Evolutionary conservation across 352 stramenopile genomes (phyloP).

Genomic region (Lagenidium giganteum): DNA sequence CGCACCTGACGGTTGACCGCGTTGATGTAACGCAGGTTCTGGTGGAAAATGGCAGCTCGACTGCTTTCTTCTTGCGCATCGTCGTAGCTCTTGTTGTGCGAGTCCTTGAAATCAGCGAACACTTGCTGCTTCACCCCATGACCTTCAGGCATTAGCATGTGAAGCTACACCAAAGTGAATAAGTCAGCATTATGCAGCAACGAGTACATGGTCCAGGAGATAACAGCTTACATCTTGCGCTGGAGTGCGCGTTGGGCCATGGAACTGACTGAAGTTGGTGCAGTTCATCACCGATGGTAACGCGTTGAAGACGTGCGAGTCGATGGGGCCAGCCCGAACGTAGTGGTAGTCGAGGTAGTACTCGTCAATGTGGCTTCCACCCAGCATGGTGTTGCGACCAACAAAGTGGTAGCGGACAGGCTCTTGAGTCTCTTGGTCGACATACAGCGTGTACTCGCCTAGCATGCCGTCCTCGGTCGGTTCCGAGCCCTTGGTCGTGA

Average conservation of each 20-base stretch:
- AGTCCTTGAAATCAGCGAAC: conserved; percentile 63
- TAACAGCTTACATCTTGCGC: conserved; percentile 54
- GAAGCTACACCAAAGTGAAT: conserved; percentile 39
- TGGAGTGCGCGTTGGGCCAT: conserved; percentile 46
- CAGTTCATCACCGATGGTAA: conserved; percentile 81
- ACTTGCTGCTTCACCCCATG: conserved; percentile 39
- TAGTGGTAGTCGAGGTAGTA: conserved; percentile 90
- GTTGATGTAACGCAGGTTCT: conserved; percentile 85
- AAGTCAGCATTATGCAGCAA: conserved; percentile 1
- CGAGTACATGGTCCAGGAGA: neutral
- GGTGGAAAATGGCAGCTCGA: conserved; percentile 65
- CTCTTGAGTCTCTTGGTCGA: conserved; percentile 65
- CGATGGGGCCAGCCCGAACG: conserved; percentile 61
- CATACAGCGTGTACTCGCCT: conserved; percentile 85
- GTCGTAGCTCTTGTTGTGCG: conserved; percentile 58
- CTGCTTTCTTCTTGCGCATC: conserved; percentile 36
- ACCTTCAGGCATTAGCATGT: conserved; percentile 79
- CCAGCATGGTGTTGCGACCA: conserved; percentile 79
- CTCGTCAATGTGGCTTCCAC: conserved; percentile 87
- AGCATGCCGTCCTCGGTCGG: conserved; percentile 58
- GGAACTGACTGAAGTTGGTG: conserved; percentile 44
- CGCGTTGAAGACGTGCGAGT: conserved; percentile 61
- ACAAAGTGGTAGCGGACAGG: conserved; percentile 86
- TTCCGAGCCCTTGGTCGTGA: conserved; percentile 44
- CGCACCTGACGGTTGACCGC: conserved; percentile 73